Evolutionary conservation across 768 basidiomycete species (phyloP).

Genomic region (Phallus indusiatus): DNA sequence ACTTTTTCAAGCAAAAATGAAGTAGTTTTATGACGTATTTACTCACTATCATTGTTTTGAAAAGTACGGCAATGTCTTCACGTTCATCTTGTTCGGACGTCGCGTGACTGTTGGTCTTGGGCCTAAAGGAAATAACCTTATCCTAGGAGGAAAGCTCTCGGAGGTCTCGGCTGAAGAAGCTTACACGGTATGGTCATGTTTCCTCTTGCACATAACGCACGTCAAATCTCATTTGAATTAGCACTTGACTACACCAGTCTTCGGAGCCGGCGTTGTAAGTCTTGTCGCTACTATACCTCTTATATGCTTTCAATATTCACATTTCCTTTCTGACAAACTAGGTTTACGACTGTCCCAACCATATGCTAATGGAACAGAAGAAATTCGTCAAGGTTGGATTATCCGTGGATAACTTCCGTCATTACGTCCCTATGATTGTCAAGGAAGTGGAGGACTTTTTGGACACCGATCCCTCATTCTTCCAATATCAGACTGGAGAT

Average conservation of each 20-base stretch:
- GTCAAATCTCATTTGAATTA: slow-evolving; percentile 21
- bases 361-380: slow-evolving; percentile 98
- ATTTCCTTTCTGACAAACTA: neutral
- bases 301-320: neutral
- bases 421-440: slow-evolving; percentile 74
- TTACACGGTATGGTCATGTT: slow-evolving; percentile 58
- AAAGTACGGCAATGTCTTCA: slow-evolving; percentile 96
- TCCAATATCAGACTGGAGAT: slow-evolving; percentile 49
- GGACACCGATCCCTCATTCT: slow-evolving; percentile 53
- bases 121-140: slow-evolving; percentile 85
- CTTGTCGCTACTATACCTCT: neutral
- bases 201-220: slow-evolving; percentile 4
- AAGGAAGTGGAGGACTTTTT: slow-evolving; percentile 69
- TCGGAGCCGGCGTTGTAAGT: slow-evolving; percentile 81
- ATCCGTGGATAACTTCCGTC: slow-evolving; percentile 80
- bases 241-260: slow-evolving; percentile 90
- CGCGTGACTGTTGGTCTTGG: slow-evolving; percentile 87
- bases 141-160: slow-evolving; percentile 88
- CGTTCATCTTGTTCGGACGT: slow-evolving; percentile 84
- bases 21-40: neutral
- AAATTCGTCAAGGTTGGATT: slow-evolving; percentile 96
- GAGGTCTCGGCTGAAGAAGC: slow-evolving; percentile 94
- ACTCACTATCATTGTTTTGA: neutral
- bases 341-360: slow-evolving; percentile 92
- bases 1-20: slow-evolving; percentile 12